Evolutionary conservation across 2,329 filamentous ascomycete species (phyloP).

Genomic region (Penicillium sp.): DNA sequence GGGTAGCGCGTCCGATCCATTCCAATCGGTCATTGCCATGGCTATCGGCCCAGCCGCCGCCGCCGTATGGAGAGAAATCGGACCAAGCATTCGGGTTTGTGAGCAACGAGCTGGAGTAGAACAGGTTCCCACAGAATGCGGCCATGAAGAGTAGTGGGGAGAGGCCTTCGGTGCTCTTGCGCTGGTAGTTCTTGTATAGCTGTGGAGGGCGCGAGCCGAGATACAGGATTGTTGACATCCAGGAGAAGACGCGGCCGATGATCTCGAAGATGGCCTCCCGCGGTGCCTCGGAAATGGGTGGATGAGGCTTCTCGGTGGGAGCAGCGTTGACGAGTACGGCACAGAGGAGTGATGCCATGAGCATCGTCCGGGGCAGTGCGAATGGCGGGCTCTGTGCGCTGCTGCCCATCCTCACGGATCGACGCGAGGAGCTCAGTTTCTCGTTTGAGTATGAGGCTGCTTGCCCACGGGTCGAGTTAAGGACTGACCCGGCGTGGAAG

Average conservation of each 20-base stretch:
- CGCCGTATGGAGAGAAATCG: slow-evolving; percentile 56
- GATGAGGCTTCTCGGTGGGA: slow-evolving; percentile 33
- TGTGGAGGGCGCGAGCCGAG: slow-evolving; percentile 63
- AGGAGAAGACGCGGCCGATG: slow-evolving; percentile 55
- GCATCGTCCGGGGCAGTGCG: slow-evolving; percentile 45
- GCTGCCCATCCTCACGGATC: slow-evolving; percentile 28
- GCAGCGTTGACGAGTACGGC: slow-evolving; percentile 46
- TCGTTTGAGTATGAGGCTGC: slow-evolving; percentile 37
- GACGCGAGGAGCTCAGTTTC: slow-evolving; percentile 33
- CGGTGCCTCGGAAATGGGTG: slow-evolving; percentile 21
- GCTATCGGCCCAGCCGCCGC: slow-evolving; percentile 59
- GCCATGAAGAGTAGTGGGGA: slow-evolving; percentile 64
- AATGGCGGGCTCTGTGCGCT: slow-evolving; percentile 31
- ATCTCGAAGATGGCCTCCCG: slow-evolving; percentile 40
- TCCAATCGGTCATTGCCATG: slow-evolving; percentile 55
- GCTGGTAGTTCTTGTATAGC: slow-evolving; percentile 64
- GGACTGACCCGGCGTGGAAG: slow-evolving; percentile 25
- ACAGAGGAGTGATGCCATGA: slow-evolving; percentile 48
- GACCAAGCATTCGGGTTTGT: slow-evolving; percentile 65
- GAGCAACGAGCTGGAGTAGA: slow-evolving; percentile 63
- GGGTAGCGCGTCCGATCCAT: slow-evolving; percentile 60
- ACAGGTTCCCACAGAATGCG: slow-evolving; percentile 67
- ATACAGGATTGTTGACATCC: slow-evolving; percentile 58
- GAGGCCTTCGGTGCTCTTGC: slow-evolving; percentile 64
- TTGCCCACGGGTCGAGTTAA: slow-evolving; percentile 21